Conservation (phyloP, 2,329 filamentous ascomycete genomes). For the Colletotrichum sp. region DNA sequence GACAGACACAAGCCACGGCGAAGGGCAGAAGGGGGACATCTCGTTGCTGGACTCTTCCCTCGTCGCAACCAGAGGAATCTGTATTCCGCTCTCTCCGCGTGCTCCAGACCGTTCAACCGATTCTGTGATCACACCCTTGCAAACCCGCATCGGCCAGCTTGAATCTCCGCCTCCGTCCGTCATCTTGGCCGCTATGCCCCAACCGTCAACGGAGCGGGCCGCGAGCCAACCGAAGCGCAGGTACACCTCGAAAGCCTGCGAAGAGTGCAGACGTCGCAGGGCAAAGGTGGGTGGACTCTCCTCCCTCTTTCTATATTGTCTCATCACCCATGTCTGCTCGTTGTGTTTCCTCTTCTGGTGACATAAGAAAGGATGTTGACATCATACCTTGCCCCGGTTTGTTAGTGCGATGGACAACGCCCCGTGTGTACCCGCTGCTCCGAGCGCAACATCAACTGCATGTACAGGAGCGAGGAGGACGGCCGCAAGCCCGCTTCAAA, state of each 20-base stretch:
- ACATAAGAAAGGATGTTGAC: neutral
- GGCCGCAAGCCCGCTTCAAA: slow-evolving; percentile 38
- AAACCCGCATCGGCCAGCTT: neutral
- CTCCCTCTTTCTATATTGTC: neutral
- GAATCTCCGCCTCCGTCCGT: neutral
- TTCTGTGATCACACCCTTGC: slow-evolving; percentile 1
- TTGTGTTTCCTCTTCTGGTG: neutral
- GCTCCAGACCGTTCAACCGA: neutral
- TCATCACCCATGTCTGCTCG: neutral
- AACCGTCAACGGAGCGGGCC: slow-evolving; percentile 8
- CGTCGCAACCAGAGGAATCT: neutral
- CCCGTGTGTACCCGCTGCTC: slow-evolving; percentile 37
- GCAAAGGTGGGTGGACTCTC: slow-evolving; percentile 32
- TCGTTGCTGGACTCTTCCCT: neutral
- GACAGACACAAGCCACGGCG: neutral
- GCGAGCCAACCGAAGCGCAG: slow-evolving; percentile 19
- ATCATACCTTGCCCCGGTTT: neutral
- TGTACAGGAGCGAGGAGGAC: slow-evolving; percentile 34
- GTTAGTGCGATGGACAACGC: slow-evolving; percentile 35
- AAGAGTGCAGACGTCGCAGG: slow-evolving; percentile 39
- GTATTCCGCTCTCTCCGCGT: neutral
- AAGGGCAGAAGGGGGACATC: neutral
- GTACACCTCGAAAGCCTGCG: slow-evolving; percentile 34
- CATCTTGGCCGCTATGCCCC: neutral
- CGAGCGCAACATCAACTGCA: slow-evolving; percentile 32